Percentiles rank a stretch among this genome's conserved stretches.
Conservation (phyloP, 345 rosid genomes). For the Euphorbia lathyris region DNA sequence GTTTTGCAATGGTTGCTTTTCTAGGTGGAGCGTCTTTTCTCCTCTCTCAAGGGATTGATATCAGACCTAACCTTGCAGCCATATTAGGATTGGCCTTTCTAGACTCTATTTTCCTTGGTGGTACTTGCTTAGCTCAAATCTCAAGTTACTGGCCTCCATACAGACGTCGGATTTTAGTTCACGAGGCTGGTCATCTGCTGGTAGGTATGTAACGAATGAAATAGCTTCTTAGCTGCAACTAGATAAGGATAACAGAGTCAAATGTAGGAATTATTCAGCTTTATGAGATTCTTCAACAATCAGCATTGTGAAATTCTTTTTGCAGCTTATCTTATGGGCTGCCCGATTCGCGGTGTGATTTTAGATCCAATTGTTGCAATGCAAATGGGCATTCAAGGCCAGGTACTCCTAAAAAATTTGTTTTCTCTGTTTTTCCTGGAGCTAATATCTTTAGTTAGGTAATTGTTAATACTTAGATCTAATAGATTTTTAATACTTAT, state of each 20-base stretch:
- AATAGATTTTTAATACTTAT: no score
- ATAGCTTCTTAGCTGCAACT: not conserved
- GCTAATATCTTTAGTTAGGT: no score
- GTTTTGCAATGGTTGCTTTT: slow-evolving; percentile 50
- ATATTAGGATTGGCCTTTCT: slow-evolving; percentile 61
- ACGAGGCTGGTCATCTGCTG: slow-evolving; percentile 93
- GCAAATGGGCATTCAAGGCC: slow-evolving; percentile 96
- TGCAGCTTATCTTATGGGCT: slow-evolving; percentile 93
- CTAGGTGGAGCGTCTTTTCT: slow-evolving; percentile 67
- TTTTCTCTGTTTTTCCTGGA: slow-evolving; percentile 6
- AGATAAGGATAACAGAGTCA: not conserved
- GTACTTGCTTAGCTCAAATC: slow-evolving; percentile 75
- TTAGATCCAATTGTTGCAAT: slow-evolving; percentile 83
- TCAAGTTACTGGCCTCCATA: slow-evolving; percentile 94
- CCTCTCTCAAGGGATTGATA: slow-evolving; percentile 69
- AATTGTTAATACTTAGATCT: no score
- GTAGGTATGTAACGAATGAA: slow-evolving; percentile 42
- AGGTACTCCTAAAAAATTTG: slow-evolving; percentile 44
- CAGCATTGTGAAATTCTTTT: slow-evolving; percentile 5
- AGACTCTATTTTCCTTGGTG: slow-evolving; percentile 79
- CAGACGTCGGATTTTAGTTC: slow-evolving; percentile 80
- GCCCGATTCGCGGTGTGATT: slow-evolving; percentile 94
- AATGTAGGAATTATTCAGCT: not conserved
- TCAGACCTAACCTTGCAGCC: slow-evolving; percentile 66
- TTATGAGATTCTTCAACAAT: not conserved